Evolutionary conservation across 1,284 basidiomycete species (phyloP), one percentile per base, ranked within the genome.

Genomic region (Athelia psychrophila): DNA sequence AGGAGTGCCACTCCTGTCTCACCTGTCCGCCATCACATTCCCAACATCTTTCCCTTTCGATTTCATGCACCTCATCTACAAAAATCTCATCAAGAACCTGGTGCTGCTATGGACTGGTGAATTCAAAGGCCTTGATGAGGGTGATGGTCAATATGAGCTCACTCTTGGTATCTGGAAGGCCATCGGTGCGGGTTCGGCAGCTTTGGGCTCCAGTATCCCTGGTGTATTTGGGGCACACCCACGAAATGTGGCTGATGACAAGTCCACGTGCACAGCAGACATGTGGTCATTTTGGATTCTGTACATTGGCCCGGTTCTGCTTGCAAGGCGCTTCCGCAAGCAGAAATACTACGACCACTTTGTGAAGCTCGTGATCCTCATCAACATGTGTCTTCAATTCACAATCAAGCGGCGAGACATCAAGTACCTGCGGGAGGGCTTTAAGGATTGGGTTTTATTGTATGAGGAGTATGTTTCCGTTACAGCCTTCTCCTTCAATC

Each of bases 61-160:
- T 47, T 69, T 69, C 57, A 72, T 72, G 70, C 69, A 72, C 44
- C 59, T 72, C 0, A 53, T 69, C 30, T 69, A 56, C 54, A 61
- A 67, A 53, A 68, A 69, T 48, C 40, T 64, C 3, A 44, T 66
- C 27, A 55, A 54, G 25, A 65, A 67, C 48, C 54, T 71, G 4
- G 54, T 69, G 3, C 44, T 45, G 0, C 59, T 64, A 1, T 72
- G 67, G 64, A 63, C 63, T 0, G 59, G 62, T 0, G 27, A 56
- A 3, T 66, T 56, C 53, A 66, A 64, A 38, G 57, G 47, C 1
- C 57, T 66, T 2, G 57, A 64, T 19, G 33, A 54, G 8, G 64
- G 63, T 1, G 33, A 35, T 2, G 60, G 59, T 8, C 46, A 54
- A n/a, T 69, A 67, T 35, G 8, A 54, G 6, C 22, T 69, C 20